These are phyloP conservation scores for Sclerotinia trifoliorum DNA, from an alignment of 2,329 filamentous ascomycete species.

Conservation along the genomic window DNA sequence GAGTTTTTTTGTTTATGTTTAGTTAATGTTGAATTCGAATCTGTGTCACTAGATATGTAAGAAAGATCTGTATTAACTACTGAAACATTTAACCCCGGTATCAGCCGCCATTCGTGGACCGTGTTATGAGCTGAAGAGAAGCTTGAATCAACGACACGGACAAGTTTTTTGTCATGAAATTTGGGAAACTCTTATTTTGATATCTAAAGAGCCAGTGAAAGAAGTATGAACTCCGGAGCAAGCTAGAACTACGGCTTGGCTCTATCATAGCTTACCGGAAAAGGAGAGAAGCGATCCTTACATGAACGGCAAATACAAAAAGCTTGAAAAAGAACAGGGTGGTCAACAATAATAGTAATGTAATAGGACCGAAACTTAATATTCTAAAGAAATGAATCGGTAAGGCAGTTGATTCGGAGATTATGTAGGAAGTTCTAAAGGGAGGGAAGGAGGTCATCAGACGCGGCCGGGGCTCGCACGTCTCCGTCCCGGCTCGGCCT, in stretches of 20 bases:
- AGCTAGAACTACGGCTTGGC: not conserved
- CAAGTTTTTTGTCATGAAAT: not conserved
- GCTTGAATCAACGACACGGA: not conserved
- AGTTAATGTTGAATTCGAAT: not conserved
- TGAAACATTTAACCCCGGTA: not conserved
- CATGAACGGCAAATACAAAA: not conserved
- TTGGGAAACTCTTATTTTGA: not conserved
- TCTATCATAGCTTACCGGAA: not conserved
- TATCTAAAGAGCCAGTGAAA: not conserved
- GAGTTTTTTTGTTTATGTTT: not conserved
- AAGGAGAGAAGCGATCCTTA: not conserved
- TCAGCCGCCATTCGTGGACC: not conserved
- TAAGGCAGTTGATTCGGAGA: too few species aligned
- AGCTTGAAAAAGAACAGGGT: not conserved
- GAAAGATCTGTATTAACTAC: not conserved
- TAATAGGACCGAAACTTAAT: not conserved
- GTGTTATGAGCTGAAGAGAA: not conserved
- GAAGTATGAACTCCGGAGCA: not conserved
- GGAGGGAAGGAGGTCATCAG: not conserved
- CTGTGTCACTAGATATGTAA: not conserved
- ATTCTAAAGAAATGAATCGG: not conserved
- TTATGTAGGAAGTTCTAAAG: not conserved
- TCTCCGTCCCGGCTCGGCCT: not conserved
- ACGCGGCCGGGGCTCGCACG: not conserved
- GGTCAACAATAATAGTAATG: not conserved